Percentiles rank a stretch among this genome's conserved stretches.
phyloP scores from a whole-genome alignment of 2,329 filamentous ascomycete species.

The Aspergillus awamori region DNA sequence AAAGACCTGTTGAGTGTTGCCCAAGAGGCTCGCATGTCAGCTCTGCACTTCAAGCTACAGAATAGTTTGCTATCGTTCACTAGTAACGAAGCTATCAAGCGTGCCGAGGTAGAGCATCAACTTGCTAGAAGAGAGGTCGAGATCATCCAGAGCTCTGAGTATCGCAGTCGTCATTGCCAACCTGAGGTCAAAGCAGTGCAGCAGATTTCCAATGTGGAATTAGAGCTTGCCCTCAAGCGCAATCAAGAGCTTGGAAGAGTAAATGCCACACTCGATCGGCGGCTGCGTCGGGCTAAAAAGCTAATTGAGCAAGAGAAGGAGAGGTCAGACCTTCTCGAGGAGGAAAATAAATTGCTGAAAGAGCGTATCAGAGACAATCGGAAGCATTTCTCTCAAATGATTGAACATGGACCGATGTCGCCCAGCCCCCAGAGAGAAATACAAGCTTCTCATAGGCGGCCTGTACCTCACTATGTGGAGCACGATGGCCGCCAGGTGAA shows the following conservation, averaged over 20 bases:
- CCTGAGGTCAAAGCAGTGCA: conserved; percentile 50
- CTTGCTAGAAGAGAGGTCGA: conserved; percentile 89
- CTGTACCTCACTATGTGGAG: conserved; percentile 45
- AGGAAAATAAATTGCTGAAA: conserved; percentile 76
- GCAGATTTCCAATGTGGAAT: conserved; percentile 49
- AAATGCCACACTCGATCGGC: conserved; percentile 64
- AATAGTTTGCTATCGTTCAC: conserved; percentile 82
- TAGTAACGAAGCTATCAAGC: conserved; percentile 80
- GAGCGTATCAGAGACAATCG: conserved; percentile 87
- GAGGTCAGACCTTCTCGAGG: conserved; percentile 68
- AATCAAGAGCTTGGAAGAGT: conserved; percentile 69
- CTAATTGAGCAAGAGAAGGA: conserved; percentile 78
- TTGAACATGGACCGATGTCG: conserved; percentile 70
- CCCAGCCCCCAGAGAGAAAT: conserved; percentile 60
- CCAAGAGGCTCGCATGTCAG: conserved; percentile 76
- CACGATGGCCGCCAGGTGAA: conserved; percentile 46
- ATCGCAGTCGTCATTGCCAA: conserved; percentile 66
- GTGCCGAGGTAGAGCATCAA: conserved; percentile 86
- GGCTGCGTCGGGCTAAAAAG: conserved; percentile 73
- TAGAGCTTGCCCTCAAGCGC: conserved; percentile 62
- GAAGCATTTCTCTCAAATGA: conserved; percentile 79
- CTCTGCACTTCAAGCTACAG: conserved; percentile 88
- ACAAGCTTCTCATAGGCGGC: conserved; percentile 48
- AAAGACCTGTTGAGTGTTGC: conserved; percentile 57
- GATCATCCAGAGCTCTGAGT: conserved; percentile 74